Percentiles rank a stretch among this genome's conserved stretches.
phyloP scores from a whole-genome alignment of 805 yeast species.

The Blastobotrys terrestris region DNA sequence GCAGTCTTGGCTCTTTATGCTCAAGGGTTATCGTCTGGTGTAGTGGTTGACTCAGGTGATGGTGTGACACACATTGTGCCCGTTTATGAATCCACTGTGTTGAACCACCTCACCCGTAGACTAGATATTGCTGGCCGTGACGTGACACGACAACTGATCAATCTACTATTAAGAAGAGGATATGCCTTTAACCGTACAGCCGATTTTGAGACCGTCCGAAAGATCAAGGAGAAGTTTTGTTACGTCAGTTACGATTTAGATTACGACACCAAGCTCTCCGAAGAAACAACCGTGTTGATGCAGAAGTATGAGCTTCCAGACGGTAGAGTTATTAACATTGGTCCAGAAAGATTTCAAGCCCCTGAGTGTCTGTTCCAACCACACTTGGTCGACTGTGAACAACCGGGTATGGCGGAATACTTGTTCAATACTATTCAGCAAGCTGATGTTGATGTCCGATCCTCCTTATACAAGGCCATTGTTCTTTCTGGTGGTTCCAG shows the following conservation, averaged over 20 bases:
- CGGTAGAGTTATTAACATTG: conserved; percentile 89
- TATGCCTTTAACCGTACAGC: conserved; percentile 98
- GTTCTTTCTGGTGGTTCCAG: conserved; percentile 97
- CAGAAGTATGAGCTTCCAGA: conserved; percentile 93
- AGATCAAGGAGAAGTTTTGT: conserved; percentile 92
- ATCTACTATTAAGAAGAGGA: conserved; percentile 85
- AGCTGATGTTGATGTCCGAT: conserved; percentile 90
- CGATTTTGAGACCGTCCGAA: conserved; percentile 97
- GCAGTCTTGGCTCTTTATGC: conserved; percentile 98
- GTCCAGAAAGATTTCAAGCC: conserved; percentile 93
- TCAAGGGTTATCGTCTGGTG: conserved; percentile 94
- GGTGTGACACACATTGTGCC: conserved; percentile 99
- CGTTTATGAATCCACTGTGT: conserved; percentile 94
- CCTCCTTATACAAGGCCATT: conserved; percentile 82
- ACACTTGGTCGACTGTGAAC: conserved; percentile 88
- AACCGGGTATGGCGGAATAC: conserved; percentile 92
- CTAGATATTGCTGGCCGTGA: conserved; percentile 98
- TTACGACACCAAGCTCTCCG: conserved; percentile 77
- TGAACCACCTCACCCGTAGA: conserved; percentile 86
- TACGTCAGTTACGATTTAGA: conserved; percentile 93
- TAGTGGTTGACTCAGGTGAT: conserved; percentile 97
- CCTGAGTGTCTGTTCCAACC: conserved; percentile 98
- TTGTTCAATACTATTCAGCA: conserved; percentile 88
- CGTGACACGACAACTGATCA: conserved; percentile 93
- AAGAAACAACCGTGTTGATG: conserved; percentile 92